Conservation (phyloP, 2,329 filamentous ascomycete genomes). For the Botryosphaeria dothidea region DNA sequence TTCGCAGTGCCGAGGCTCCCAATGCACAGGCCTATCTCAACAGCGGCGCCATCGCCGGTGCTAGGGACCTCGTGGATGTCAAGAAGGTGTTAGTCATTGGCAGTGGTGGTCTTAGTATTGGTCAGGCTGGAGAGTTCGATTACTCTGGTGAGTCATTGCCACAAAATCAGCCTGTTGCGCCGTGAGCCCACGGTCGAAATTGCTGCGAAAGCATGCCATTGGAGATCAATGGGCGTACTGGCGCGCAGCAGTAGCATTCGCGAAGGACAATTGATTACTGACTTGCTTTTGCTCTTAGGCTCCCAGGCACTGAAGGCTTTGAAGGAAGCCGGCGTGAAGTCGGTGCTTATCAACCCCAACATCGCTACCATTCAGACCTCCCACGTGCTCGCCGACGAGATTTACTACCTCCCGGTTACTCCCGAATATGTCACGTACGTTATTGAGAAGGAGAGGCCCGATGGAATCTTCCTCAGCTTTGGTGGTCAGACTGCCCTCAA, state of each 20-base stretch:
- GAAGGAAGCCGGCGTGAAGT: slow-evolving; percentile 89
- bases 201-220: background rate
- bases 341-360: slow-evolving; percentile 95
- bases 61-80: slow-evolving; percentile 77
- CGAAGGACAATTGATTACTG: background rate
- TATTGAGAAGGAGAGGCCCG: slow-evolving; percentile 91
- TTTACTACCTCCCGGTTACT: slow-evolving; percentile 97
- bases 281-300: slow-evolving; percentile 56
- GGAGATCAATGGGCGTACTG: background rate
- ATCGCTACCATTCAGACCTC: slow-evolving; percentile 98
- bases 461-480: slow-evolving; percentile 96
- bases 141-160: slow-evolving; percentile 76
- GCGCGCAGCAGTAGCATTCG: too few relatives aligned
- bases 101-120: slow-evolving; percentile 92
- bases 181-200: too few relatives aligned
- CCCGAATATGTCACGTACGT: slow-evolving; percentile 97
- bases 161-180: too few relatives aligned
- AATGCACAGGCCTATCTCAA: slow-evolving; percentile 85
- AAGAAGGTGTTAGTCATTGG: slow-evolving; percentile 98
- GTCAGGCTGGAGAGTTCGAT: slow-evolving; percentile 97
- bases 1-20: slow-evolving; percentile 65
- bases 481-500: slow-evolving; percentile 97
- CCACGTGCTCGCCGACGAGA: slow-evolving; percentile 92
- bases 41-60: slow-evolving; percentile 79
- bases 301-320: slow-evolving; percentile 95